Percentiles rank a stretch among this genome's conserved stretches.
Conservation (phyloP, 129 eudicot species). For the Ambrosia trifida region DNA sequence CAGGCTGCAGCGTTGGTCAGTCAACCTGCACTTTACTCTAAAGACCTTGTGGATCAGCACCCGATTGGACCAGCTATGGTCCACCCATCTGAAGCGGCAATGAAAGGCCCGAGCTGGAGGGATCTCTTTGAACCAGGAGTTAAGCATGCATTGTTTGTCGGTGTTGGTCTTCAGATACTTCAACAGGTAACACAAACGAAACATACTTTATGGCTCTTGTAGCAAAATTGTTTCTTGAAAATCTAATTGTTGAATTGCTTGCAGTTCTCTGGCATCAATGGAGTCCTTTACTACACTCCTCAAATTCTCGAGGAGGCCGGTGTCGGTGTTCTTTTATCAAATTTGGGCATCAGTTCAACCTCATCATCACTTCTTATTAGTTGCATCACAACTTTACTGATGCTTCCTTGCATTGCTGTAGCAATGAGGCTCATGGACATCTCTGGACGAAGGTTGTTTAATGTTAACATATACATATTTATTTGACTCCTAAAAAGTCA, state of each 20-base stretch:
- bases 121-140: conserved; percentile 49
- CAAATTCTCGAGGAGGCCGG: conserved; percentile 97
- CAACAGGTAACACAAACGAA: conserved; percentile 44
- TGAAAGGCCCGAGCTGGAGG: conserved; percentile 40
- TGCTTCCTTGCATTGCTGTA: conserved; percentile 90
- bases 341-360: conserved; percentile 65
- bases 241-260: conserved; percentile 15
- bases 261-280: conserved; percentile 97
- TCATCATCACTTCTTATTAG: conserved; percentile 88
- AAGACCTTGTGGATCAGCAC: conserved; percentile 42
- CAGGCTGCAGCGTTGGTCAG: conserved; percentile 49
- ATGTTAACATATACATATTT: background rate
- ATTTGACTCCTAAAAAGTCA: background rate
- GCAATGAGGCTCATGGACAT: conserved; percentile 97
- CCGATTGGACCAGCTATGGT: conserved; percentile 44
- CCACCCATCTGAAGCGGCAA: conserved; percentile 40
- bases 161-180: conserved; percentile 46
- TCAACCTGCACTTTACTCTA: conserved; percentile 41
- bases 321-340: conserved; percentile 72
- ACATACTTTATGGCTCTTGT: background rate
- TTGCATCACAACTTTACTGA: conserved; percentile 71
- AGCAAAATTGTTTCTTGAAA: background rate
- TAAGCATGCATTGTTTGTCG: conserved; percentile 45
- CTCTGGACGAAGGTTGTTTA: conserved; percentile 62
- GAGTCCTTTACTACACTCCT: conserved; percentile 96